Conservation (phyloP, 208 protist genomes). For the Leishmania martiniquensis region DNA sequence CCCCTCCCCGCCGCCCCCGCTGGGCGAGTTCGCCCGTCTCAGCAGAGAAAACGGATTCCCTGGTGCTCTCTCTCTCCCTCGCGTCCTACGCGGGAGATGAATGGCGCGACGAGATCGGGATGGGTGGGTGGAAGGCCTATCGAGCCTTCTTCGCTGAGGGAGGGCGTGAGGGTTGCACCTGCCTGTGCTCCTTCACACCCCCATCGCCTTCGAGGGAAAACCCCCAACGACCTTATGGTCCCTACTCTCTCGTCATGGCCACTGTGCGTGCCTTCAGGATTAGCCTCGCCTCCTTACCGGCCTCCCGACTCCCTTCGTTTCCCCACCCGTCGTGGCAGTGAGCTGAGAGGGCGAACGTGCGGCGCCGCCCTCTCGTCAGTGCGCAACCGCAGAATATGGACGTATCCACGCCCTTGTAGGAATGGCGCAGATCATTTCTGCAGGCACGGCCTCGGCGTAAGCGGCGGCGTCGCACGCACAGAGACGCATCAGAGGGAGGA, state of each 20-base stretch:
- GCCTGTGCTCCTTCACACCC: too few relatives aligned
- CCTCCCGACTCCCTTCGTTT: not conserved
- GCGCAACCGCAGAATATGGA: not conserved
- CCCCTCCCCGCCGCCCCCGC: not conserved
- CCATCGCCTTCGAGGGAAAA: too few relatives aligned
- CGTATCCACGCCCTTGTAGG: not conserved
- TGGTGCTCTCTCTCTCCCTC: not conserved
- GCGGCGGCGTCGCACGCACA: conserved; percentile 1
- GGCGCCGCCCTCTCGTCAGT: not conserved
- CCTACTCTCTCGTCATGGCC: not conserved
- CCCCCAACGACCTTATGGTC: not conserved
- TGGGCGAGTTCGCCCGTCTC: not conserved
- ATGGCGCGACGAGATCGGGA: too few relatives aligned
- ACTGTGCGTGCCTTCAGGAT: not conserved
- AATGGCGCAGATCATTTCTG: not conserved
- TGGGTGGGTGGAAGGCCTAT: too few relatives aligned
- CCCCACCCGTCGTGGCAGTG: not conserved
- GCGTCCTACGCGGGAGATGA: too few relatives aligned
- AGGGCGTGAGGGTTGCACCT: too few relatives aligned
- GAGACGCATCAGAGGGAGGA: not conserved
- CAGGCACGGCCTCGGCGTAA: not conserved
- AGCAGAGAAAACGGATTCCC: too few relatives aligned
- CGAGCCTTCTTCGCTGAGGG: too few relatives aligned
- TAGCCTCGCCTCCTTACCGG: not conserved
- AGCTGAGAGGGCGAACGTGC: not conserved